Conservation (phyloP, 805 yeast genomes). For the Trichomonascus vanleenenianus region DNA sequence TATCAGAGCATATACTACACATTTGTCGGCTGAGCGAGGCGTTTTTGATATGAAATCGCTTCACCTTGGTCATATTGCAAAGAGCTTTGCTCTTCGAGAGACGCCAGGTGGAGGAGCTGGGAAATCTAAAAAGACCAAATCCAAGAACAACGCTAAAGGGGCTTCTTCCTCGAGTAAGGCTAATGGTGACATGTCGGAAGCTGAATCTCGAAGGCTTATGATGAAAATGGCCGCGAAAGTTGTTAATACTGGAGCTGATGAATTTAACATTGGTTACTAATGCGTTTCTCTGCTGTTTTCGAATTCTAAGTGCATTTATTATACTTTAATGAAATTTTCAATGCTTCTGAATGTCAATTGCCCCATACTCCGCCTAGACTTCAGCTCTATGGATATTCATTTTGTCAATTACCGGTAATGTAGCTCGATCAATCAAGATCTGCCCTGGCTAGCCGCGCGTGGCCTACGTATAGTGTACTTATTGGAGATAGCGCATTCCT, state of each 20-base stretch:
- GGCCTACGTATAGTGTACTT: too few relatives aligned
- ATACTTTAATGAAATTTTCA: neutral
- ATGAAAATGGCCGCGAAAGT: constrained; percentile 54
- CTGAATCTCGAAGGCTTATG: constrained; percentile 46
- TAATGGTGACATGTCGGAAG: constrained; percentile 30
- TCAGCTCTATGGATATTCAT: too few relatives aligned
- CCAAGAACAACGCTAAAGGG: neutral
- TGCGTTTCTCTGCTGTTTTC: too few relatives aligned
- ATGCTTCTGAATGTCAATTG: too few relatives aligned
- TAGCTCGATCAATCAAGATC: too few relatives aligned
- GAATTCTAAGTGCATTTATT: too few relatives aligned
- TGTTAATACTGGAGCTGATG: constrained; percentile 56
- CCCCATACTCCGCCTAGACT: too few relatives aligned
- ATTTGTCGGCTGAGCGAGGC: constrained; percentile 68
- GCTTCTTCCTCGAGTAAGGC: constrained; percentile 26
- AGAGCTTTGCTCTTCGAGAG: constrained; percentile 89
- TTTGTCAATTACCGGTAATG: too few relatives aligned
- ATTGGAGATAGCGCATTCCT: too few relatives aligned
- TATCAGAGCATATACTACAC: constrained; percentile 93
- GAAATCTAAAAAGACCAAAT: constrained; percentile 29
- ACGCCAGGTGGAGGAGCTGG: constrained; percentile 68
- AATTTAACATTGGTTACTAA: constrained; percentile 53
- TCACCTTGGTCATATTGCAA: constrained; percentile 95
- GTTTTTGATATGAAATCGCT: constrained; percentile 73
- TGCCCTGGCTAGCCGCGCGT: too few relatives aligned